A percentile compares a stretch with the other conserved stretches of the same genome.
phyloP scores from a whole-genome alignment of 352 stramenopile genomes.

The Phytopythium chamaehyphon region DNA sequence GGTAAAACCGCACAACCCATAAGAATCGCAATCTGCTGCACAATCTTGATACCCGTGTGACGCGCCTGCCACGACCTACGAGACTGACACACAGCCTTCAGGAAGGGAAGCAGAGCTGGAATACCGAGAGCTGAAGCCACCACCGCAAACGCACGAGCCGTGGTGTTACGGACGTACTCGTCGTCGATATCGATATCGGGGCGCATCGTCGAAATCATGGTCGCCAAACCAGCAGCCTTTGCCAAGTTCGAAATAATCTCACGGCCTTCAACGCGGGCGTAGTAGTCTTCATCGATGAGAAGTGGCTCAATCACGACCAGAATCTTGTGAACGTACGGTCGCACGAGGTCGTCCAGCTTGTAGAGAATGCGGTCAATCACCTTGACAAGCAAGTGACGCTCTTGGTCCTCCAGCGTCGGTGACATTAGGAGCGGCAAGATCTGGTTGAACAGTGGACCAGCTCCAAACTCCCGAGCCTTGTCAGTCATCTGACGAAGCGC shows the following conservation, averaged over 20 bases:
- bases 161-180: slow-evolving; percentile 99
- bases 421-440: slow-evolving; percentile 99
- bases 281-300: slow-evolving; percentile 99
- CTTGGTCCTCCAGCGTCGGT: slow-evolving; percentile 98
- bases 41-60: slow-evolving; percentile 99
- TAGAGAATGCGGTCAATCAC: slow-evolving; percentile 99
- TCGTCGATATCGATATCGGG: slow-evolving; percentile 99
- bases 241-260: slow-evolving; percentile 99
- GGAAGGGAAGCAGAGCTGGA: slow-evolving; percentile 95
- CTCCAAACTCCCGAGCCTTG: slow-evolving; percentile 96
- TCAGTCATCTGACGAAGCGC: slow-evolving; percentile 97
- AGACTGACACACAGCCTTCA: slow-evolving; percentile 98
- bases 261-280: slow-evolving; percentile 97
- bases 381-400: slow-evolving; percentile 99
- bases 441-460: slow-evolving; percentile 98
- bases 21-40: slow-evolving; percentile 98
- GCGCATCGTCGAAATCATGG: slow-evolving; percentile 99
- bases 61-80: slow-evolving; percentile 98
- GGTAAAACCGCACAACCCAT: slow-evolving; percentile 98
- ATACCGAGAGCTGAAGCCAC: slow-evolving; percentile 99
- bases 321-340: slow-evolving; percentile 99
- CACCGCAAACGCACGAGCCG: slow-evolving; percentile 96
- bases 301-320: slow-evolving; percentile 99
- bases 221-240: slow-evolving; percentile 97
- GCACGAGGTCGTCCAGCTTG: slow-evolving; percentile 98